Conservation (phyloP, 176 grass and related monocot species). For the Thinopyrum elongatum region DNA sequence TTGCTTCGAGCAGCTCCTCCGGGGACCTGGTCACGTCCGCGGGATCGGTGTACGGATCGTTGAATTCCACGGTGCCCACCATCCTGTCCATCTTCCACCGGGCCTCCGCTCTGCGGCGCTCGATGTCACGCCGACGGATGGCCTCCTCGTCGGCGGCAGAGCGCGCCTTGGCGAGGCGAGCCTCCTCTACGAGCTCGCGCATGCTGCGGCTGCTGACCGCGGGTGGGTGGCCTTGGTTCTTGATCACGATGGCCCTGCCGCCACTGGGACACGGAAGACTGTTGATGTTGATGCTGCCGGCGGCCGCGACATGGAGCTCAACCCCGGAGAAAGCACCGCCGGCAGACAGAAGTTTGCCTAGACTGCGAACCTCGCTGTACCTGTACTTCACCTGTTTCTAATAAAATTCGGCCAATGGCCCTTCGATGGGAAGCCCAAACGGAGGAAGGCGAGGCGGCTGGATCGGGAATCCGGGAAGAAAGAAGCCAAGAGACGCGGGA, state of each 20-base stretch:
- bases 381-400: too few relatives aligned
- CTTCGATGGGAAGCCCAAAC: too few relatives aligned
- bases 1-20: background rate
- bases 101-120: background rate
- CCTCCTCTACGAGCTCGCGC: background rate
- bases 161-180: too few relatives aligned
- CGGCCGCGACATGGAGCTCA: background rate
- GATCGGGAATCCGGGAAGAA: too few relatives aligned
- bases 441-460: too few relatives aligned
- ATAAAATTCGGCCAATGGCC: too few relatives aligned
- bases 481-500: too few relatives aligned
- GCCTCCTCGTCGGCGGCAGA: background rate
- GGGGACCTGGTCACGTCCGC: background rate
- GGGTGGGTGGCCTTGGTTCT: background rate
- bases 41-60: background rate
- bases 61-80: background rate
- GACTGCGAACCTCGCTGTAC: too few relatives aligned
- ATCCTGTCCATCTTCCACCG: background rate
- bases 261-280: background rate
- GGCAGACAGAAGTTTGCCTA: too few relatives aligned
- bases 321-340: too few relatives aligned
- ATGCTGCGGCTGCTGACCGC: background rate
- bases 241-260: background rate
- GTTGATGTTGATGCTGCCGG: background rate
- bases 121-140: background rate